phyloP scores from a whole-genome alignment of 2,329 filamentous ascomycete species.

The Ceratocystis variospora region DNA sequence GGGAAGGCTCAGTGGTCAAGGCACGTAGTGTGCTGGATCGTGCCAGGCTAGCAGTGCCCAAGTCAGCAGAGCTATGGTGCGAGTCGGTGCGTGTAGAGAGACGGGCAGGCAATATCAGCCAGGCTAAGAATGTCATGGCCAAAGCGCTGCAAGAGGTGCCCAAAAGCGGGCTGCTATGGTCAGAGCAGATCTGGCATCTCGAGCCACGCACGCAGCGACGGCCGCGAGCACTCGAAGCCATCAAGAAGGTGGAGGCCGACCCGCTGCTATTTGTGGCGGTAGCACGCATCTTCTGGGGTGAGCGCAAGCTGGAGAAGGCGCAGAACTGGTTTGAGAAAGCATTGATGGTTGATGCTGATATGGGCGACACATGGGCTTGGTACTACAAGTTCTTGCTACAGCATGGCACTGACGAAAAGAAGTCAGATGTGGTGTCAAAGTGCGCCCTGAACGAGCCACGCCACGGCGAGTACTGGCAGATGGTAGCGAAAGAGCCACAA shows the following conservation, averaged over 20 bases:
- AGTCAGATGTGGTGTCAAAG: conserved; percentile 67
- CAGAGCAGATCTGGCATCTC: conserved; percentile 88
- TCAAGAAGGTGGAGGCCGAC: conserved; percentile 93
- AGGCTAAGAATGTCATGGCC: conserved; percentile 88
- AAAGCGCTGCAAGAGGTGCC: conserved; percentile 84
- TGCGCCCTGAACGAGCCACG: conserved; percentile 72
- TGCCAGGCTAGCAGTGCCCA: conserved; percentile 74
- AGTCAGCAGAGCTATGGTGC: conserved; percentile 72
- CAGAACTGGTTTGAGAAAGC: conserved; percentile 97
- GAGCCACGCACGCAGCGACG: conserved; percentile 87
- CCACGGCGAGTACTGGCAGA: conserved; percentile 87
- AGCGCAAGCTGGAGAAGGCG: conserved; percentile 83
- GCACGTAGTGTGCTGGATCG: conserved; percentile 88
- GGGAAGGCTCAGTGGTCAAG: conserved; percentile 69
- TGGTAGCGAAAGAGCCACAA: conserved; percentile 68
- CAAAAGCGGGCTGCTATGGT: conserved; percentile 76
- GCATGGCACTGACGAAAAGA: conserved; percentile 91
- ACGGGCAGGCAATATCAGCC: conserved; percentile 64
- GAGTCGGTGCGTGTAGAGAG: conserved; percentile 91
- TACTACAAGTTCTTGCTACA: conserved; percentile 87
- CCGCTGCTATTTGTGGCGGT: conserved; percentile 79
- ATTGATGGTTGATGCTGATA: conserved; percentile 70
- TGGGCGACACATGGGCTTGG: conserved; percentile 94
- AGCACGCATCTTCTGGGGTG: conserved; percentile 89
- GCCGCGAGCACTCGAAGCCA: conserved; percentile 78